Conservation (phyloP, 2,329 filamentous ascomycete genomes). For the Gaeumannomyces sp. region DNA sequence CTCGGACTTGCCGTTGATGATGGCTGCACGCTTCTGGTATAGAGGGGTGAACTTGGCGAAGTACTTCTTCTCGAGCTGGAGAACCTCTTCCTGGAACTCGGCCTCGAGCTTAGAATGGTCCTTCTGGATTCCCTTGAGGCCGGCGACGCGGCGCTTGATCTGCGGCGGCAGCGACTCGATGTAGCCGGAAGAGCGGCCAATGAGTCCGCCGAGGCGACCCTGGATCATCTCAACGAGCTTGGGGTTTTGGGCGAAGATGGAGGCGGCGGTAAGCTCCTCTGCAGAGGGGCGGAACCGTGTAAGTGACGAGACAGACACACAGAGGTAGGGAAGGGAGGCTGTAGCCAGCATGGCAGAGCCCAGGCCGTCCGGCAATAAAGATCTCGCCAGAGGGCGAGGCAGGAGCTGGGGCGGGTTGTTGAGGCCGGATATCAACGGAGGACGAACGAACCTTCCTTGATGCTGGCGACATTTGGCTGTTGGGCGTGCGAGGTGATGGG, state of each 20-base stretch:
- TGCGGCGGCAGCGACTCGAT: slow-evolving; percentile 88
- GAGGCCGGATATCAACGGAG: background rate
- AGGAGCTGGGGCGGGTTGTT: background rate
- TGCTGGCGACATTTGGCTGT: slow-evolving; percentile 87
- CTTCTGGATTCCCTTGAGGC: slow-evolving; percentile 96
- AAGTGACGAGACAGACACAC: slow-evolving; percentile 16
- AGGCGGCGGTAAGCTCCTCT: slow-evolving; percentile 90
- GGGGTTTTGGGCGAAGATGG: slow-evolving; percentile 93
- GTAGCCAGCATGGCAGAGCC: slow-evolving; percentile 1
- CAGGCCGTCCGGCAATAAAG: background rate
- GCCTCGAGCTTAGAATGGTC: slow-evolving; percentile 98
- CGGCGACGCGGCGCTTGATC: slow-evolving; percentile 88
- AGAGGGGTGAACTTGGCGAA: slow-evolving; percentile 97
- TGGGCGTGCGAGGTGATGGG: slow-evolving; percentile 97
- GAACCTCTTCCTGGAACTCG: slow-evolving; percentile 96
- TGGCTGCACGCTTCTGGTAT: slow-evolving; percentile 89
- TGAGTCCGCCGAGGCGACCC: slow-evolving; percentile 85
- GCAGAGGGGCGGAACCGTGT: slow-evolving; percentile 17
- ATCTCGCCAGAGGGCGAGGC: background rate
- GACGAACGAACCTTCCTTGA: slow-evolving; percentile 79
- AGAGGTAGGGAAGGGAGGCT: background rate
- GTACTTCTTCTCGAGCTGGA: slow-evolving; percentile 98
- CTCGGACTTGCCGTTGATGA: slow-evolving; percentile 82
- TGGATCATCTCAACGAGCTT: slow-evolving; percentile 96
- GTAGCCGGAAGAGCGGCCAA: slow-evolving; percentile 94